Conservation (phyloP, 2,329 filamentous ascomycete genomes). For the Phialemoniopsis sp. region DNA sequence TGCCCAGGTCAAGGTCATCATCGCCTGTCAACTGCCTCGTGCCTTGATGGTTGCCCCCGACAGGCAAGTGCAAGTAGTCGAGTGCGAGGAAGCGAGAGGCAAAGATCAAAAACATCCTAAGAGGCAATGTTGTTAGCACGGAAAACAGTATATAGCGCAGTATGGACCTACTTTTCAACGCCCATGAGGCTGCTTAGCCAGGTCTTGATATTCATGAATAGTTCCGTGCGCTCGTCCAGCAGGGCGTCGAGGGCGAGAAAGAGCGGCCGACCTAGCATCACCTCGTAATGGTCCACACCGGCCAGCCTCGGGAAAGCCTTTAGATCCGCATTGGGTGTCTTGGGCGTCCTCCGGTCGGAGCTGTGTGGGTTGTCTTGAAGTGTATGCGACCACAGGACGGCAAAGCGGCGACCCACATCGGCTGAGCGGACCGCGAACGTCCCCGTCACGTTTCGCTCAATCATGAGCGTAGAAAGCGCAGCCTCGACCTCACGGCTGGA, state of each 20-base stretch:
- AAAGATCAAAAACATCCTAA: conserved; percentile 58
- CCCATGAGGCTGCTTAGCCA: conserved; percentile 72
- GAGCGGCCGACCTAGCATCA: conserved; percentile 75
- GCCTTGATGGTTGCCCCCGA: conserved; percentile 14
- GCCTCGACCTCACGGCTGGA: conserved; percentile 75
- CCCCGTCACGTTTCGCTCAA: conserved; percentile 44
- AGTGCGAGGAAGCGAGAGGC: conserved; percentile 54
- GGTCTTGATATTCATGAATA: conserved; percentile 71
- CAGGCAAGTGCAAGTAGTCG: conserved; percentile 37
- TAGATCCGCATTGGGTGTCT: conserved; percentile 30
- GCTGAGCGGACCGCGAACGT: conserved; percentile 43
- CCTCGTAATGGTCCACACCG: conserved; percentile 60
- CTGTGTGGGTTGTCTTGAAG: conserved; percentile 52
- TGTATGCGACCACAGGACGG: conserved; percentile 78
- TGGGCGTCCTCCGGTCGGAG: conserved; percentile 44
- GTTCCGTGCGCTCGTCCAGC: conserved; percentile 65
- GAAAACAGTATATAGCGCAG: background rate
- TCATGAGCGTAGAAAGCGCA: conserved; percentile 66
- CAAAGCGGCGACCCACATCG: conserved; percentile 66
- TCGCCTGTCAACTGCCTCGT: conserved; percentile 38
- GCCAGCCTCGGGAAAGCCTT: conserved; percentile 36
- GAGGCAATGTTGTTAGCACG: conserved; percentile 11
- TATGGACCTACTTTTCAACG: conserved; percentile 52
- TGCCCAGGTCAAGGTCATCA: conserved; percentile 70
- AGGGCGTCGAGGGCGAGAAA: conserved; percentile 79